Percentiles rank a stretch among this genome's conserved stretches.
phyloP scores from a whole-genome alignment of 2,329 filamentous ascomycete genomes.

The Fonsecaea monophora region DNA sequence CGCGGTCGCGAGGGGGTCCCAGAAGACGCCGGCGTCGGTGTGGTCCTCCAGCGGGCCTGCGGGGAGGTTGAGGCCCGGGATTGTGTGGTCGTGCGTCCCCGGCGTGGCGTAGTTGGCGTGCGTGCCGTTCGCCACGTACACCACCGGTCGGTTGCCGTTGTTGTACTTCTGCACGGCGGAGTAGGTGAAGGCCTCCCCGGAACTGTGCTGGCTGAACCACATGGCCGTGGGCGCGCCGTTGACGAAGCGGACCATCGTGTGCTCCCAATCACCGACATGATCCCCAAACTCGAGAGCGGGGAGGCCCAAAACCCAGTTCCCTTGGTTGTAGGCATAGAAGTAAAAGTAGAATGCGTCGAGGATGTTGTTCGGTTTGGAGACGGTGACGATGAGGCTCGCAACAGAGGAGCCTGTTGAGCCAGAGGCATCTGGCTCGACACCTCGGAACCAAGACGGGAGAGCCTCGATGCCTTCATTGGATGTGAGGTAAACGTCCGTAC shows the following conservation, averaged over 20 bases:
- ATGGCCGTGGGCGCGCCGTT: conserved; percentile 62
- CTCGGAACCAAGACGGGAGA: conserved; percentile 58
- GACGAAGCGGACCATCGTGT: conserved; percentile 61
- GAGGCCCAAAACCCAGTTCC: conserved; percentile 50
- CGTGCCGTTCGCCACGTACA: conserved; percentile 65
- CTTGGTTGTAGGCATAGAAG: conserved; percentile 59
- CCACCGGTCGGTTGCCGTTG: conserved; percentile 59
- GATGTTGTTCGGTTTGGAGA: conserved; percentile 60
- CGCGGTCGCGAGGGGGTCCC: conserved; percentile 65
- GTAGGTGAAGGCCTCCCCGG: conserved; percentile 69
- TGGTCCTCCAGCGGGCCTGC: conserved; percentile 59
- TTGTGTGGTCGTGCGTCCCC: conserved; percentile 67
- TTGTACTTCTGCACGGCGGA: conserved; percentile 54
- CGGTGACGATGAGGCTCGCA: conserved; percentile 62
- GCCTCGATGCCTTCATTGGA: conserved; percentile 57
- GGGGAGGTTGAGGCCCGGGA: conserved; percentile 66
- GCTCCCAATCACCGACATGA: conserved; percentile 69
- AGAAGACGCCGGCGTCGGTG: conserved; percentile 61
- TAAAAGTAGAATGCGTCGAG: conserved; percentile 70
- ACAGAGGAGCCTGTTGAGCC: conserved; percentile 58
- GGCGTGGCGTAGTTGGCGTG: conserved; percentile 69
- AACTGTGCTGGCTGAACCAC: conserved; percentile 69
- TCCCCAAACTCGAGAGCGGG: conserved; percentile 59
- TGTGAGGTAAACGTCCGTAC: conserved; percentile 57
- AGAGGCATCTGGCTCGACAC: conserved; percentile 59